Conservation (phyloP, 495 filamentous ascomycete genomes). For the Cairneyella variabilis region DNA sequence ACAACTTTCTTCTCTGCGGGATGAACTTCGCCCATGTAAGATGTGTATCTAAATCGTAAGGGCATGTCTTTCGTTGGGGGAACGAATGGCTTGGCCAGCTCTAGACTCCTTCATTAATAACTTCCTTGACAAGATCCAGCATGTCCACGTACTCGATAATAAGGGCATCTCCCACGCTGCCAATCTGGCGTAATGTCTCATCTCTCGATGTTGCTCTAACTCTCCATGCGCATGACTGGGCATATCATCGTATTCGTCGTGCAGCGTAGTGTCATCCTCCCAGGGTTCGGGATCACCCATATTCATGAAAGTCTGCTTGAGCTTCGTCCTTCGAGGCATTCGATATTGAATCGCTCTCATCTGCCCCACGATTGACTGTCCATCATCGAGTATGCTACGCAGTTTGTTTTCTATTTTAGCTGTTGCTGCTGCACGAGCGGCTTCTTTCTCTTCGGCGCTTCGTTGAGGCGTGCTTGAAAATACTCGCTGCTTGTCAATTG, state of each 20-base stretch:
- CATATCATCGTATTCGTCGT: constrained; percentile 74
- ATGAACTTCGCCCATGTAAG: constrained; percentile 91
- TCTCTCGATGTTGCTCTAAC: constrained; percentile 84
- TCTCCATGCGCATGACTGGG: constrained; percentile 75
- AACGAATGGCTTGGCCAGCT: constrained; percentile 75
- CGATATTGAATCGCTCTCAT: too few relatives aligned
- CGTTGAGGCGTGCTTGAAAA: constrained; percentile 29
- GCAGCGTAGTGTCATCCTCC: constrained; percentile 46
- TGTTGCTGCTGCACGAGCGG: neutral
- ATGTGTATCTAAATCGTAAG: constrained; percentile 95
- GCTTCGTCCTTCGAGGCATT: constrained; percentile 35
- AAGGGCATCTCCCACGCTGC: constrained; percentile 96
- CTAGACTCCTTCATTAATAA: constrained; percentile 37
- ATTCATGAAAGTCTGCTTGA: constrained; percentile 43
- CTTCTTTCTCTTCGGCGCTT: neutral
- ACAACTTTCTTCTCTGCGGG: constrained; percentile 92
- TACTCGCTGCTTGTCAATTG: constrained; percentile 29
- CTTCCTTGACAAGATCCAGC: neutral
- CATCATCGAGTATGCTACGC: too few relatives aligned
- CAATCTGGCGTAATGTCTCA: constrained; percentile 81
- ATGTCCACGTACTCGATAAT: constrained; percentile 63
- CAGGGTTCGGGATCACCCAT: constrained; percentile 35
- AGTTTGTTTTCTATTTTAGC: too few relatives aligned
- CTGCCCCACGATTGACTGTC: too few relatives aligned
- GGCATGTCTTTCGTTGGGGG: constrained; percentile 61